Conservation (phyloP, 2,329 filamentous ascomycete species). For the Scedosporium apiospermum region DNA sequence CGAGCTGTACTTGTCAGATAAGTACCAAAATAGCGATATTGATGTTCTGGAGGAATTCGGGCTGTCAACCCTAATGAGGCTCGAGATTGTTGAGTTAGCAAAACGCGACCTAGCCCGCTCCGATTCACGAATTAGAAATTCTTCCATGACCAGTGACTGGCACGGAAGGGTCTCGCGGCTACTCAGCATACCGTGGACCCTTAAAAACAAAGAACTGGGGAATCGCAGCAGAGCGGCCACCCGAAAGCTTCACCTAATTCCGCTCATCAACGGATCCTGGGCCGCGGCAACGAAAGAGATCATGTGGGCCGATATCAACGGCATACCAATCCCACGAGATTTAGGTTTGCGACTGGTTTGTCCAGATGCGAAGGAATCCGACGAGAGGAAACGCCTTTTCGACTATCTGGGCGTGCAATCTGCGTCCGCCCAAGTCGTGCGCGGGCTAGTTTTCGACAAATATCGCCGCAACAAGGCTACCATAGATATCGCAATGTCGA, state of each 20-base stretch:
- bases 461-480: neutral
- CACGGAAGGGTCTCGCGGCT: too few relatives aligned
- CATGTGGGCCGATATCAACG: neutral
- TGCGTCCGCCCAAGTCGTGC: neutral
- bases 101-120: too few relatives aligned
- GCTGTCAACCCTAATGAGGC: too few relatives aligned
- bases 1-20: conserved; percentile 3
- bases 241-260: neutral
- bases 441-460: neutral
- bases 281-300: neutral
- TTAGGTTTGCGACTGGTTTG: neutral
- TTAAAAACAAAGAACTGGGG: too few relatives aligned
- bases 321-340: neutral
- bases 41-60: too few relatives aligned
- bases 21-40: too few relatives aligned
- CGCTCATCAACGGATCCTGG: neutral
- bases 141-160: too few relatives aligned
- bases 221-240: too few relatives aligned
- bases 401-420: neutral
- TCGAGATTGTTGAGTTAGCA: too few relatives aligned
- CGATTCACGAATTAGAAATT: too few relatives aligned
- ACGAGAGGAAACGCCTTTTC: neutral
- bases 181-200: too few relatives aligned
- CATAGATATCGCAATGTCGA: neutral
- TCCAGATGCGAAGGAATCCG: neutral